Percentiles rank a stretch among this genome's conserved stretches.
Conservation (phyloP, 192 early-diverging fungal species). For the Rhizophagus prolifer region DNA sequence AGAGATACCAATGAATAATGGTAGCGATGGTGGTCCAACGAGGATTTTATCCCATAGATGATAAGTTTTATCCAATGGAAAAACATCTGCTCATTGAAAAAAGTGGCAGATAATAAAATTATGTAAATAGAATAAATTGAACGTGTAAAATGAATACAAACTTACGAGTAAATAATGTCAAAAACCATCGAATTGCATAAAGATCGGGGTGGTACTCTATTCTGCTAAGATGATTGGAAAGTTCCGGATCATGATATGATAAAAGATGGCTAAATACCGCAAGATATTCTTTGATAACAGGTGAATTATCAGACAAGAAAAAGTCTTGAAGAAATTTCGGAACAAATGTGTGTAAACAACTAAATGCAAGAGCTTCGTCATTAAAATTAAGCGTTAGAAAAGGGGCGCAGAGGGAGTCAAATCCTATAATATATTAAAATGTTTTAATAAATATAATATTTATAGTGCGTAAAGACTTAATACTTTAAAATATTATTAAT, state of each 20-base stretch:
- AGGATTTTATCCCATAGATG: constrained; percentile 78
- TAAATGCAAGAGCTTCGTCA: constrained; percentile 71
- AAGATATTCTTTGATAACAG: constrained; percentile 69
- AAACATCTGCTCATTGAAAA: constrained; percentile 60
- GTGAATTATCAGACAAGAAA: constrained; percentile 70
- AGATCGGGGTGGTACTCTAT: constrained; percentile 70
- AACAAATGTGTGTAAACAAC: constrained; percentile 63
- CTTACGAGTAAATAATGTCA: constrained; percentile 81
- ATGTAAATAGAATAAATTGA: not conserved
- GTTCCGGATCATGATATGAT: constrained; percentile 72
- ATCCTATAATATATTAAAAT: constrained; percentile 37
- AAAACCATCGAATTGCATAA: constrained; percentile 81
- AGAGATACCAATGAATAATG: constrained; percentile 65
- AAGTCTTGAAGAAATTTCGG: constrained; percentile 67
- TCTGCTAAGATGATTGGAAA: constrained; percentile 59
- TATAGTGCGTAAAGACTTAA: too few species aligned
- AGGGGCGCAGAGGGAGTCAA: constrained; percentile 74
- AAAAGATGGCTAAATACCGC: constrained; percentile 63
- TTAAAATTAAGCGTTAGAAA: constrained; percentile 77
- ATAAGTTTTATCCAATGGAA: constrained; percentile 78
- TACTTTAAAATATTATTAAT: not conserved
- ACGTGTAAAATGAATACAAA: not conserved
- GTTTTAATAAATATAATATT: not conserved
- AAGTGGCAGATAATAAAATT: not conserved
- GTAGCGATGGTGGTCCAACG: constrained; percentile 61